Conservation (phyloP, 306 rosid species). For the Corylus avellana region DNA sequence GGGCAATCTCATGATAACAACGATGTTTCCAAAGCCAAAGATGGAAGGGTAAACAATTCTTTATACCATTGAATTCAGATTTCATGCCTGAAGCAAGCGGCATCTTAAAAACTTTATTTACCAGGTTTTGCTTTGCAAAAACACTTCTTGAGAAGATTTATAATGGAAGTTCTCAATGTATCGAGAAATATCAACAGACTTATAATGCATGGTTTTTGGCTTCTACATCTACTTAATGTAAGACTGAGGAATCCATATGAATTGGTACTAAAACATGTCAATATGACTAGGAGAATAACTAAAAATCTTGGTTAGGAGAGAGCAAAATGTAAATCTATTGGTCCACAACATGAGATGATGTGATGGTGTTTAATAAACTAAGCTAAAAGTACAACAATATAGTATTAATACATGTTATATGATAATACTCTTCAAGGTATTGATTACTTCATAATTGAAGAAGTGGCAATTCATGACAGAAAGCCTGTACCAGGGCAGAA, state of each 20-base stretch:
- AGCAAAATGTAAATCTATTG: not conserved
- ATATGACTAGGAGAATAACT: not conserved
- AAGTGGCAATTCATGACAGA: constrained; percentile 20
- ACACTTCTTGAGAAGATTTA: not conserved
- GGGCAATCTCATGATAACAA: not conserved
- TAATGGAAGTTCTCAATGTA: not conserved
- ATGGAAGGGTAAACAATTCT: not conserved
- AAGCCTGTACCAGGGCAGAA: constrained; percentile 74
- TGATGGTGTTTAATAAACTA: constrained; percentile 19
- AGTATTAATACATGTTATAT: not conserved
- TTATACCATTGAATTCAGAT: not conserved
- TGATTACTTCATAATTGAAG: not conserved
- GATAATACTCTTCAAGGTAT: not conserved
- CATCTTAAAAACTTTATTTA: not conserved
- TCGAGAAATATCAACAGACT: not conserved
- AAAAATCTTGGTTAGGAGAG: not conserved
- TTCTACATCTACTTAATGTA: not conserved
- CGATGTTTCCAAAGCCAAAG: not conserved
- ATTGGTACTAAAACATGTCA: not conserved
- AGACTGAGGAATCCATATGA: not conserved
- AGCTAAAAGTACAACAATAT: not conserved
- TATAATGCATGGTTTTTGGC: constrained; percentile 13
- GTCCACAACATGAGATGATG: not conserved
- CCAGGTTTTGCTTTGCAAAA: not conserved
- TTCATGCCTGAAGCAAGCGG: not conserved